Base-by-base conservation (phyloP, 495 filamentous ascomycete genomes). In the Sabuloglossum arenarium region DNA sequence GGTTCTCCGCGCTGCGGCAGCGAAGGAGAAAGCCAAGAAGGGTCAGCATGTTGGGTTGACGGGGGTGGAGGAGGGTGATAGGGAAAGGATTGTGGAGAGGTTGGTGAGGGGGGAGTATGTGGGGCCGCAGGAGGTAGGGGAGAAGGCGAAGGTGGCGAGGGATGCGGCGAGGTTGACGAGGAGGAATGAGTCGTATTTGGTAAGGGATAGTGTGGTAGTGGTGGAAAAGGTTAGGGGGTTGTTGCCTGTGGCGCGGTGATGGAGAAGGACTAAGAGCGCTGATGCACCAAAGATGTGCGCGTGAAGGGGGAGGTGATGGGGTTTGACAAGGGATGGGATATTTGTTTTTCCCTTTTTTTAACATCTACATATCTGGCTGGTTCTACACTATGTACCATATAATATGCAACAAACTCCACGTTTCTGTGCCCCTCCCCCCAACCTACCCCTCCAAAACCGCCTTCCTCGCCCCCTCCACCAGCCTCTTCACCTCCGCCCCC, bases 381-480 rank as follows among this genome's bases (percentile, higher is more conserved):
- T 5, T 39, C 34, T 39, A 39, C 34, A 39, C n/a, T n/a, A n/a
- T n/a, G n/a, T n/a, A n/a, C n/a, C n/a, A n/a, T 39, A 39, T 16
- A 39, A 39, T 39, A 39, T 16, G 5, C 32, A 37, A 23, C n/a
- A 34, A 53, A 58, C 34, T 8, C 8, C 34, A 39, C 8, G 16
- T 16, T 16, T 39, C 34, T 39, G 16, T 39, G 16, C 14, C 16
- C 42, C 42, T 46, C 6, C 16, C 25, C 27, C 27, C 16, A 46
- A 46, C 16, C 16, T 46, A n/a, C 21, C 45, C 45, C 45, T 49
- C 45, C 45, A 49, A 76, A 64, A 82, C 65, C 14, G 67, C 70
- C 68, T 79, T 81, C 65, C 76, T 75, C 11, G 75, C 75, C 28
- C 71, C 71, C 60, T 90, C 85, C 64, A 86, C 82, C 31, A 77